Evolutionary conservation across 2,329 filamentous ascomycete genomes (phyloP).

Genomic region (Venturia effusa): DNA sequence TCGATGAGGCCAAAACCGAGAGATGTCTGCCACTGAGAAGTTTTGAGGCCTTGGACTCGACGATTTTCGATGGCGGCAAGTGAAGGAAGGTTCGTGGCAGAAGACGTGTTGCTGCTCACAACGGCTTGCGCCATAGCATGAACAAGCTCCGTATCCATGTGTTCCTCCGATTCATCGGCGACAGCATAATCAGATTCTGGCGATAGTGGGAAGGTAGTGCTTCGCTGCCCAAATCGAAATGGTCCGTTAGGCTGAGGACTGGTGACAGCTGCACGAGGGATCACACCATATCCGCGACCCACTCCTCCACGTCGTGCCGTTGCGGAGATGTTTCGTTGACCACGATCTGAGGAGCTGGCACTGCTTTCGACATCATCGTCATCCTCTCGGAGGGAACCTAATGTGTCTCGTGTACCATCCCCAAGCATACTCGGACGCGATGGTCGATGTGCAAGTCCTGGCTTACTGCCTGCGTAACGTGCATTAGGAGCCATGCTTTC

Average conservation of each 20-base stretch:
- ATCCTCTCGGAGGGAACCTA: slow-evolving; percentile 51
- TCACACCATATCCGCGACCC: background rate
- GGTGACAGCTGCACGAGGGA: slow-evolving; percentile 3
- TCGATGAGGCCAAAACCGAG: slow-evolving; percentile 52
- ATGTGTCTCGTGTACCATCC: slow-evolving; percentile 6
- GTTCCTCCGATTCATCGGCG: slow-evolving; percentile 9
- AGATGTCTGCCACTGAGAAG: slow-evolving; percentile 60
- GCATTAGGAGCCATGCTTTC: background rate
- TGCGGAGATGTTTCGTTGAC: slow-evolving; percentile 22
- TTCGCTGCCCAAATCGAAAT: slow-evolving; percentile 3
- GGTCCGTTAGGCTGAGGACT: slow-evolving; percentile 4
- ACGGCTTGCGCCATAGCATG: slow-evolving; percentile 16
- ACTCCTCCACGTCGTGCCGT: background rate
- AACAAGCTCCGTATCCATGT: slow-evolving; percentile 4
- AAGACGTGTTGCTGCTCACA: slow-evolving; percentile 11
- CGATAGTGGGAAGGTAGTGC: slow-evolving; percentile 7
- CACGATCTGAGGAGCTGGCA: slow-evolving; percentile 44
- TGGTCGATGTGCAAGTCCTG: slow-evolving; percentile 11
- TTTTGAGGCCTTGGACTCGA: slow-evolving; percentile 32
- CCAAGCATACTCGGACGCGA: slow-evolving; percentile 24
- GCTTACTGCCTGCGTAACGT: slow-evolving; percentile 37
- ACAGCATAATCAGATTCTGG: slow-evolving; percentile 11
- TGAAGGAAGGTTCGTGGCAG: background rate
- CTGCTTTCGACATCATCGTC: slow-evolving; percentile 54
- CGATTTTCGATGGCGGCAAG: slow-evolving; percentile 2